phyloP scores from a whole-genome alignment of 2,329 filamentous ascomycete genomes.

The Calonectria montana region DNA sequence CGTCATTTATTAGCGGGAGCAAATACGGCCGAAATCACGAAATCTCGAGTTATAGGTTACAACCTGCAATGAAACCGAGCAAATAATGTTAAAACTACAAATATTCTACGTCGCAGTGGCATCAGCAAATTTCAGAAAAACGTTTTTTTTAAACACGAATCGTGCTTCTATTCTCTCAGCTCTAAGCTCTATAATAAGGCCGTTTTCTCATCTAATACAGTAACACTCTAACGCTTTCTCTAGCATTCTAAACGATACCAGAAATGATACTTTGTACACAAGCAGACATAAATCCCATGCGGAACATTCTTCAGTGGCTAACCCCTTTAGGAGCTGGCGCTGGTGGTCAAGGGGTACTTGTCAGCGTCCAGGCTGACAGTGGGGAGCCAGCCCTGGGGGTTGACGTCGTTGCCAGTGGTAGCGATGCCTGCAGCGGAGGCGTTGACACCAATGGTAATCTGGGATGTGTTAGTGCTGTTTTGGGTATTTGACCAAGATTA shows the following conservation, averaged over 20 bases:
- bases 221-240: neutral
- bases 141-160: neutral
- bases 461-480: neutral
- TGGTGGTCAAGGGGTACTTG: constrained; percentile 8
- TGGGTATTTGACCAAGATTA: too few relatives aligned
- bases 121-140: neutral
- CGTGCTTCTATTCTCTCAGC: neutral
- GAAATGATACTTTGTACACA: neutral
- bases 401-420: neutral
- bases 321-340: neutral
- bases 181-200: neutral
- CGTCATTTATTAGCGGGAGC: neutral
- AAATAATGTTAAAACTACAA: neutral
- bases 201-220: neutral
- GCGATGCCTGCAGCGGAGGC: constrained; percentile 9
- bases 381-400: constrained; percentile 18
- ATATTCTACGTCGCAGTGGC: too few relatives aligned
- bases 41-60: neutral
- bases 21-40: neutral
- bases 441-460: constrained; percentile 21
- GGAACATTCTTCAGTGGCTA: neutral
- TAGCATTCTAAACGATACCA: neutral
- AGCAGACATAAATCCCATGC: neutral
- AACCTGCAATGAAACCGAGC: too few relatives aligned
- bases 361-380: constrained; percentile 16